phyloP scores from a whole-genome alignment of 225 moss, liverwort and hornwort genomes.

The Lunularia cruciata region DNA sequence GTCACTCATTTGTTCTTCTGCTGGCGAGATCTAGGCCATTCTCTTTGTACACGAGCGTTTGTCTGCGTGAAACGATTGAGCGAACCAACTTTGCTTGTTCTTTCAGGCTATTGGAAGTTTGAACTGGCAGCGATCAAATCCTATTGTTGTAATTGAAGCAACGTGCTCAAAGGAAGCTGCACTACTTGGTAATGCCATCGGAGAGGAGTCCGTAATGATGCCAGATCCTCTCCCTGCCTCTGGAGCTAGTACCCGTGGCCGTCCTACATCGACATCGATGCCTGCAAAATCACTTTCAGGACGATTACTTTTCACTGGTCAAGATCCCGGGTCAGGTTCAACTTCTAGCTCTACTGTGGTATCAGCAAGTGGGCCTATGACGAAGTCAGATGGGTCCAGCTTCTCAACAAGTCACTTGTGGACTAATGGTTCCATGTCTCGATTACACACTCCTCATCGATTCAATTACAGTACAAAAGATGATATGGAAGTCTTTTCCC shows the following conservation, averaged over 20 bases:
- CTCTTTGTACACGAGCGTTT: too few relatives aligned
- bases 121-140: constrained; percentile 99
- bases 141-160: constrained; percentile 78
- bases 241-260: constrained; percentile 61
- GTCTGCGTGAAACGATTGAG: too few relatives aligned
- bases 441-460: constrained; percentile 63
- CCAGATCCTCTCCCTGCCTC: constrained; percentile 96
- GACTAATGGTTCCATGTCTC: constrained; percentile 81
- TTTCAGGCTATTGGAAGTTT: constrained; percentile 81
- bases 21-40: too few relatives aligned
- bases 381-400: constrained; percentile 52
- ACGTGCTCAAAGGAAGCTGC: constrained; percentile 81
- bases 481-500: constrained; percentile 99
- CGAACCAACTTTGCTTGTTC: too few relatives aligned
- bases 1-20: too few relatives aligned
- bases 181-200: constrained; percentile 64
- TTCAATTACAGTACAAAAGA: constrained; percentile 76
- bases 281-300: constrained; percentile 59
- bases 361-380: constrained; percentile 29
- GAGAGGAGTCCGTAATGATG: constrained; percentile 97
- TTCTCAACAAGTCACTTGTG: constrained; percentile 46
- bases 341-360: constrained; percentile 42
- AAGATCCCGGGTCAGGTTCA: constrained; percentile 41
- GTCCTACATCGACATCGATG: constrained; percentile 54
- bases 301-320: constrained; percentile 48